Evolutionary conservation across 164 flowering plant genomes (phyloP).

Genomic region (Macadamia integrifolia): DNA sequence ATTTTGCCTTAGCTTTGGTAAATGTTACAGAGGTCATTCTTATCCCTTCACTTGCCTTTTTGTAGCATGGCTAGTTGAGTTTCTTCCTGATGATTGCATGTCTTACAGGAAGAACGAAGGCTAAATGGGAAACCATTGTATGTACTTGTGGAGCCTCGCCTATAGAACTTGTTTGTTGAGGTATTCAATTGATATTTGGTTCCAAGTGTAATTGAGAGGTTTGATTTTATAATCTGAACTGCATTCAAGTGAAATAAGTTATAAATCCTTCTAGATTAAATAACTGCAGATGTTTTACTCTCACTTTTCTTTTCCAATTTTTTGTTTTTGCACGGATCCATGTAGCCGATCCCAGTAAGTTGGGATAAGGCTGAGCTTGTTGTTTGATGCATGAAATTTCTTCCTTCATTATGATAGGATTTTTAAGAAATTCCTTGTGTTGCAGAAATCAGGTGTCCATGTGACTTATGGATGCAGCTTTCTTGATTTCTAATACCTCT

Average conservation of each 20-base stretch:
- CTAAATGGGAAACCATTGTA: conserved; percentile 70
- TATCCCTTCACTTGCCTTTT: background rate
- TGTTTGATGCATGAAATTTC: background rate
- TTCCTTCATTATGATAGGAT: background rate
- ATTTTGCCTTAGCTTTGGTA: too few relatives aligned
- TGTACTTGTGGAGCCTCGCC: conserved; percentile 72
- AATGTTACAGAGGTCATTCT: too few relatives aligned
- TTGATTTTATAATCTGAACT: background rate
- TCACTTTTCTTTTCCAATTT: too few relatives aligned
- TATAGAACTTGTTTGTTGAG: conserved; percentile 27
- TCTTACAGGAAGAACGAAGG: conserved; percentile 49
- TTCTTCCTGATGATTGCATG: background rate
- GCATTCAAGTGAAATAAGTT: background rate
- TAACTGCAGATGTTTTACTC: background rate
- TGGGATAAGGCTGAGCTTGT: too few relatives aligned
- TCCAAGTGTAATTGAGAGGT: background rate
- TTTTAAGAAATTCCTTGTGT: background rate
- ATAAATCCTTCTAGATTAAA: background rate
- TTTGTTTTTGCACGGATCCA: too few relatives aligned
- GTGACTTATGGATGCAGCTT: background rate
- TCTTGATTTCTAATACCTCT: too few relatives aligned
- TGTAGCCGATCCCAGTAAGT: too few relatives aligned
- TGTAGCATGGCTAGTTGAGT: background rate
- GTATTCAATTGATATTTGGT: conserved; percentile 5
- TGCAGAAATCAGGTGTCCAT: background rate